Base-by-base conservation (phyloP, 2,329 filamentous ascomycete genomes). In the Pseudophaeomoniella oleicola region DNA sequence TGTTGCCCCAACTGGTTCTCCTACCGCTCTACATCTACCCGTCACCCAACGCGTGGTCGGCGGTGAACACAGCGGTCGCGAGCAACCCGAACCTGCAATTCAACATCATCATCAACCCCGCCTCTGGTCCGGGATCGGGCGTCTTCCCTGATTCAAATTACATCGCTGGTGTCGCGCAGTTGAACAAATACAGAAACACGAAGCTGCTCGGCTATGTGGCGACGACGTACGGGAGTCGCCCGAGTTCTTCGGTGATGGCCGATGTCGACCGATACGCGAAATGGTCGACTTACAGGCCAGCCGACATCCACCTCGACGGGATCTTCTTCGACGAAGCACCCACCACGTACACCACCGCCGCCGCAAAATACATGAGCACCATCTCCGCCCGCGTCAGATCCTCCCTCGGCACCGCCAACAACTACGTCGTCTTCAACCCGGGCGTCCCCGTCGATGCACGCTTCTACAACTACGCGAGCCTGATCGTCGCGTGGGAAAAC, bases 1-100 rank as follows among this genome's bases (percentile, higher is more conserved):
- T 53, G 58, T 19, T 59, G 56, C 32, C 22, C 22, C 22, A 27
- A 27, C n/a, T 27, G n/a, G 56, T 66, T 11, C 53, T 67, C 39
- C 55, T 68, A 31, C 63, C 62, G 41, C 59, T 67, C 37, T 67
- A 66, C 46, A 52, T 67, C 30, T 66, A 66, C 47, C 63, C 63
- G 39, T 53, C 53, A 29, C 51, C 56, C 14, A 62, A 57, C 31
- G 61, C 62, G 16, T 67, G 63, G 62, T 49, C 58, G 42, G 58
- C 61, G 12, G 48, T 66, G 40, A 57, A 59, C 15, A 6, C n/a
- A 17, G 31, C 31, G 31, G n/a, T 13, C 10, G 31, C 31, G n/a
- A 17, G n/a, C 10, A 14, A 6, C 31, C 48, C 50, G 0, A 29
- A 44, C 9, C 41, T 52, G 3, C 19, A 46, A 5, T 56, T 54